A percentile compares a stretch with the other conserved stretches of the same genome.
Evolutionary conservation across 2,329 filamentous ascomycete genomes (phyloP).

Genomic region (Fusarium fracticaudum): DNA sequence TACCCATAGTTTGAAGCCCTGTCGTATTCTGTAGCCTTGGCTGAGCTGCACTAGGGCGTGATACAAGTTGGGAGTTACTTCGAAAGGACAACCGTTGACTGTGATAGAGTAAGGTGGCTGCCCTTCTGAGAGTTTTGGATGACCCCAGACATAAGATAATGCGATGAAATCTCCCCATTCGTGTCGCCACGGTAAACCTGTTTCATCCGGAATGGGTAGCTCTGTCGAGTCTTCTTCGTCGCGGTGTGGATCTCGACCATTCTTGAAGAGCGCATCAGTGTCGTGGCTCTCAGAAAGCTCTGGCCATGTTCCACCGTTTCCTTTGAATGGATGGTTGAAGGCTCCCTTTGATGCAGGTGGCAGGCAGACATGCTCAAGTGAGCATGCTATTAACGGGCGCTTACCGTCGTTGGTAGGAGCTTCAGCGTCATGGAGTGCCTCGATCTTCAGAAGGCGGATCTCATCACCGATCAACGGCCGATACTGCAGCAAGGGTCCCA

Average conservation of each 20-base stretch:
- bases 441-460: background rate
- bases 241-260: background rate
- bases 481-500: background rate
- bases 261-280: background rate
- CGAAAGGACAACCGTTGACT: background rate
- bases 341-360: too few relatives aligned
- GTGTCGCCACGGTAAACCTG: background rate
- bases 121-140: background rate
- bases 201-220: background rate
- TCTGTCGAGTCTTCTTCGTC: background rate
- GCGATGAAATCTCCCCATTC: constrained; percentile 9
- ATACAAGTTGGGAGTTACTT: background rate
- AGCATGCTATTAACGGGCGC: background rate
- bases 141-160: background rate
- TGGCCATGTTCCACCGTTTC: background rate
- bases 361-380: background rate
- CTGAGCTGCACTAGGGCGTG: background rate
- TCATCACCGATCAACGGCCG: background rate
- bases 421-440: background rate
- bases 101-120: background rate
- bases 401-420: background rate
- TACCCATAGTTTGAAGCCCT: background rate
- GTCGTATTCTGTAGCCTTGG: background rate
- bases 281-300: background rate
- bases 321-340: background rate